phyloP scores from a whole-genome alignment of 768 basidiomycete species.

The Termitomyces eurrhizus region DNA sequence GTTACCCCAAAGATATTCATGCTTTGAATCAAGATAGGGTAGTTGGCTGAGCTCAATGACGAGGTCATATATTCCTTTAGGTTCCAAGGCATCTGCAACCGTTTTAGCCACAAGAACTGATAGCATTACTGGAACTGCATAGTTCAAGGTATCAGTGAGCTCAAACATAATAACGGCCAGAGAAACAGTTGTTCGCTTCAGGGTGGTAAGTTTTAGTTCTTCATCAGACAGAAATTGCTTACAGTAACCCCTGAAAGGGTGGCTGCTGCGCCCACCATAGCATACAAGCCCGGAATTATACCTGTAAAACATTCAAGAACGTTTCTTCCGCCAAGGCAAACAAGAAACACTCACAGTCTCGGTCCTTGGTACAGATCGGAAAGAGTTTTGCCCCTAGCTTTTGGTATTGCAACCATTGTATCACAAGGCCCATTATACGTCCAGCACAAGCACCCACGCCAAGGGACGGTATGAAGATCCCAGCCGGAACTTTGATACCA shows the following conservation, averaged over 20 bases:
- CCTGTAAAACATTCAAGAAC: constrained; percentile 24
- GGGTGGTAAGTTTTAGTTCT: constrained; percentile 6
- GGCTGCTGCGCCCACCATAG: constrained; percentile 95
- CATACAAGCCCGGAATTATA: constrained; percentile 86
- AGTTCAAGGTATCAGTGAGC: constrained; percentile 88
- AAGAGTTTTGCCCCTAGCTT: constrained; percentile 64
- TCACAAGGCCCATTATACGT: constrained; percentile 73
- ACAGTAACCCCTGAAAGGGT: constrained; percentile 94
- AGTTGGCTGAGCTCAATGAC: constrained; percentile 90
- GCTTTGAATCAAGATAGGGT: constrained; percentile 90
- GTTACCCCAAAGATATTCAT: constrained; percentile 83
- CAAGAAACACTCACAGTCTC: constrained; percentile 47
- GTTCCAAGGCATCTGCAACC: constrained; percentile 82
- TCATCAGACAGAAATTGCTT: constrained; percentile 21
- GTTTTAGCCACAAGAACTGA: constrained; percentile 88
- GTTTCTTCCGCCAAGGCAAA: neutral
- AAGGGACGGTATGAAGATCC: constrained; percentile 95
- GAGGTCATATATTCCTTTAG: constrained; percentile 95
- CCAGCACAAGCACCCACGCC: constrained; percentile 95
- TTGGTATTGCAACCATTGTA: constrained; percentile 71
- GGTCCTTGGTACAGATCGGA: constrained; percentile 55
- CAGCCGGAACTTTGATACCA: constrained; percentile 87
- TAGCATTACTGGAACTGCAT: constrained; percentile 88
- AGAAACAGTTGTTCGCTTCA: constrained; percentile 82
- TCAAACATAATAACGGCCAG: constrained; percentile 97